Base-by-base conservation (phyloP, 768 basidiomycete genomes). In the Leccinum incarnatum region DNA sequence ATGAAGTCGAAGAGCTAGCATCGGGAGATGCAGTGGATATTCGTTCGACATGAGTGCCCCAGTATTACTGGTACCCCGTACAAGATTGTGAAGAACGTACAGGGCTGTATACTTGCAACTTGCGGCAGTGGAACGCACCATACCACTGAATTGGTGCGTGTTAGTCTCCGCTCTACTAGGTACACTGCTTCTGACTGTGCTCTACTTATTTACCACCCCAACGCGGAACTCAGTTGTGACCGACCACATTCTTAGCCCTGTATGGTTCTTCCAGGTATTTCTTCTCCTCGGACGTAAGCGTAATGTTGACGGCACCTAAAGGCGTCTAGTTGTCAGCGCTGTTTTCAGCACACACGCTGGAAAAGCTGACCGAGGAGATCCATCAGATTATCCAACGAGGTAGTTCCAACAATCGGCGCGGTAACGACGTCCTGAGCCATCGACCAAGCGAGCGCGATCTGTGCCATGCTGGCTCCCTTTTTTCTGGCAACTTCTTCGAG, bases 181-280 rank as follows among this genome's bases (percentile, higher is more conserved):
- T 32, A 55, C 10, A 30, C n/a, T 47, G 11, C 6, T 19, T 15
- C 7, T 40, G n/a, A n/a, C 9, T 30, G 0, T 50, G 14, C 12
- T 30, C 12, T 59, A 59, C 19, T 40, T 29, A 14, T 49, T 27
- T 14, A 29, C 12, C 11, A 10, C 52, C 12, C 11, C n/a, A 23
- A 14, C 11, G 21, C 10, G 15, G 17, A 27, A 17, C 40, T 73
- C 61, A 77, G 15, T 46, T 47, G 65, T 83, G 81, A 11, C 85
- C 82, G n/a, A 80, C 64, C 15, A 83, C 70, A 1, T 59, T 61
- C 57, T 75, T 53, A 4, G 59, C 19, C 27, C 34, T 46, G 50
- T 60, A 59, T n/a, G 59, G 57, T 52, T 58, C 59, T 25, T 59
- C 58, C 21, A 59, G 12, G 32, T 60, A 60, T 37, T 46, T 59